These are phyloP conservation scores for Ogataea chonburiensis DNA, from an alignment of 805 yeast genomes.

Conservation along the genomic window DNA sequence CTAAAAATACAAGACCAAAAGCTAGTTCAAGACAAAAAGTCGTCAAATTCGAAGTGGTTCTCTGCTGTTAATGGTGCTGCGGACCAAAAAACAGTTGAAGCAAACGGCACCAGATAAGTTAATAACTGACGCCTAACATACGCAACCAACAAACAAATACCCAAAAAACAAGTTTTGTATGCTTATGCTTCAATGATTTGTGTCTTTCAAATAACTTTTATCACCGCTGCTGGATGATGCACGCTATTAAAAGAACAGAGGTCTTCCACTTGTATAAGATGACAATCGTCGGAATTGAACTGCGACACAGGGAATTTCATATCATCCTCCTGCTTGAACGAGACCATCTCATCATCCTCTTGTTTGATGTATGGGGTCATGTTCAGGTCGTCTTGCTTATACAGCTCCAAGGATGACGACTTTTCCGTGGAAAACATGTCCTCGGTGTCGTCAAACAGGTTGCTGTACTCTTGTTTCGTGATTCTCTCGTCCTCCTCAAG, in stretches of 20 bases:
- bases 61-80: constrained; percentile 41
- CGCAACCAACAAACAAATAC: constrained; percentile 22
- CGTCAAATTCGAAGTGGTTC: constrained; percentile 35
- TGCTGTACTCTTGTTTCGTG: constrained; percentile 28
- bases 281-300: constrained; percentile 17
- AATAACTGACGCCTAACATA: constrained; percentile 5
- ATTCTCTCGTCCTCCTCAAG: constrained; percentile 29
- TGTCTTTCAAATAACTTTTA: constrained; percentile 17
- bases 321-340: constrained; percentile 15
- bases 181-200: constrained; percentile 1
- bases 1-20: constrained; percentile 6
- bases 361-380: constrained; percentile 17
- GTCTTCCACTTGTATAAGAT: constrained; percentile 28
- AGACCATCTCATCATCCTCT: constrained; percentile 15
- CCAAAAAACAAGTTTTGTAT: constrained; percentile 17
- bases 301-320: constrained; percentile 17
- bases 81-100: constrained; percentile 28
- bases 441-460: constrained; percentile 28
- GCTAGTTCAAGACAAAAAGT: constrained; percentile 22
- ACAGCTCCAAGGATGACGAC: constrained; percentile 27
- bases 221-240: constrained; percentile 44
- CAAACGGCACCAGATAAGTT: constrained; percentile 2
- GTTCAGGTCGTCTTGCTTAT: constrained; percentile 25
- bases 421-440: constrained; percentile 20
- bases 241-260: constrained; percentile 37